Conservation (phyloP, 257 asterid genomes). For the Solanum corneliomulleri region DNA sequence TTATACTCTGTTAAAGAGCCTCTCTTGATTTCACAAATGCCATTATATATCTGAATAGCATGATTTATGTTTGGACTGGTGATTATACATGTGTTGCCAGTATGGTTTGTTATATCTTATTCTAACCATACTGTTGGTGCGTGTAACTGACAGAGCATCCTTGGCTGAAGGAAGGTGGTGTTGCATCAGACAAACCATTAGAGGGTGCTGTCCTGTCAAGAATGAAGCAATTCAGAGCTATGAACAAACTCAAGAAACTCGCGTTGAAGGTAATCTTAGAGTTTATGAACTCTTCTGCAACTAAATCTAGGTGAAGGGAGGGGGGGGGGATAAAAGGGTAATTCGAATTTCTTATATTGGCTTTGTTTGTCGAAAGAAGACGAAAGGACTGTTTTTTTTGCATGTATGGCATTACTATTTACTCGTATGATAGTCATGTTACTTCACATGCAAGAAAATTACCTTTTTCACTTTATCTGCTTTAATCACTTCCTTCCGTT, state of each 20-base stretch:
- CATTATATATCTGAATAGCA: background rate
- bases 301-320: background rate
- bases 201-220: conserved; percentile 81
- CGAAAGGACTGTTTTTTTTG: background rate
- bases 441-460: background rate
- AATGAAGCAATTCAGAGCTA: conserved; percentile 93
- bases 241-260: conserved; percentile 85
- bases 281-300: background rate
- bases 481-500: background rate
- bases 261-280: conserved; percentile 61
- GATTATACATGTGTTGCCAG: background rate
- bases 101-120: background rate
- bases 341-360: background rate
- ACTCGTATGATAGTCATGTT: background rate
- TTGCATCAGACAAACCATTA: conserved; percentile 75
- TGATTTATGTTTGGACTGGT: background rate
- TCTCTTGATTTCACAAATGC: background rate
- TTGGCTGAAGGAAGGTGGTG: conserved; percentile 78
- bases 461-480: background rate
- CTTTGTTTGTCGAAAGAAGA: background rate
- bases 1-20: background rate
- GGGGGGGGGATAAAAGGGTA: background rate
- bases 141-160: conserved; percentile 55
- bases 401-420: background rate
- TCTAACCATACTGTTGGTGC: background rate